Evolutionary conservation across 768 basidiomycete species (phyloP).

Genomic region (Candolleomyces eurysporus): DNA sequence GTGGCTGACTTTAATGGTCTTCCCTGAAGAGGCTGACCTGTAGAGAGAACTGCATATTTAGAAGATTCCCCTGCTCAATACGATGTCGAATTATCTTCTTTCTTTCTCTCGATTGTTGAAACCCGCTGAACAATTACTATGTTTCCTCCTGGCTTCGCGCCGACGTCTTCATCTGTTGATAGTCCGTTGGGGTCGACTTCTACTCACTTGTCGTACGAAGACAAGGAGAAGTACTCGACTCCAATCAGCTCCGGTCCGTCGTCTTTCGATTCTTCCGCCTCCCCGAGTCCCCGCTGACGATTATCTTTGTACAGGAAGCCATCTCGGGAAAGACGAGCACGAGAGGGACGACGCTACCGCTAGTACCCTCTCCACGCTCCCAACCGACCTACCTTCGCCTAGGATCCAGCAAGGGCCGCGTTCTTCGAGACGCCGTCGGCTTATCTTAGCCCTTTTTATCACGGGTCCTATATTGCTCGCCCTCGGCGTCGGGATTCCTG

Average conservation of each 20-base stretch:
- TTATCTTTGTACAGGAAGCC: background rate
- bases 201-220: background rate
- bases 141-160: background rate
- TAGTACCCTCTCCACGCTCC: background rate
- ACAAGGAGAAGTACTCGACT: slow-evolving; percentile 1
- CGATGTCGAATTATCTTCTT: too few species aligned
- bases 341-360: background rate
- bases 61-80: too few species aligned
- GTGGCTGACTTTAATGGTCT: background rate
- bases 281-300: background rate
- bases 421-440: background rate
- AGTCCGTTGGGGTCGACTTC: background rate
- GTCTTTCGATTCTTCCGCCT: background rate
- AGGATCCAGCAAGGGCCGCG: background rate
- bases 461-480: background rate
- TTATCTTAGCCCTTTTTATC: background rate
- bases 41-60: too few species aligned
- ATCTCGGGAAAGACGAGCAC: background rate
- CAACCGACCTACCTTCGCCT: background rate
- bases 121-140: background rate
- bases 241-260: background rate
- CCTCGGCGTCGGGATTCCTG: background rate
- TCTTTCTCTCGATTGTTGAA: background rate
- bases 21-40: too few species aligned
- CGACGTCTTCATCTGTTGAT: background rate